These are phyloP conservation scores for Spathaspora boniae DNA, from an alignment of 805 yeast genomes.

Conservation along the genomic window DNA sequence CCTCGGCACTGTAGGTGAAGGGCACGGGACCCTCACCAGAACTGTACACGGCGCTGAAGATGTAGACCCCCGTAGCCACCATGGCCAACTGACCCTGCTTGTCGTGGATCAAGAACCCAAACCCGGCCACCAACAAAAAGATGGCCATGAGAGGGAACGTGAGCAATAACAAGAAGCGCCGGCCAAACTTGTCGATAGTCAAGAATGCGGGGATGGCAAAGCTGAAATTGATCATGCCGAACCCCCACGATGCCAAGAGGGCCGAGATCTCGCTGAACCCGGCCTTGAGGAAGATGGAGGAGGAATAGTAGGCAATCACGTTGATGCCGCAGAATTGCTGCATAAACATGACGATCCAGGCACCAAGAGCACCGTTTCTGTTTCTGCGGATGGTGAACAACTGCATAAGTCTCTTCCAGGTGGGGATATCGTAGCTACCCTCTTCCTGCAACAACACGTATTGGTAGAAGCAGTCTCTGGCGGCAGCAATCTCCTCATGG, in stretches of 20 bases:
- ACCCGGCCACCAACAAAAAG: constrained; percentile 59
- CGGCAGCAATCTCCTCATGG: constrained; percentile 49
- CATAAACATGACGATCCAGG: constrained; percentile 82
- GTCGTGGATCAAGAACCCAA: constrained; percentile 65
- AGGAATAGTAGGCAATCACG: constrained; percentile 74
- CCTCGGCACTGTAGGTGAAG: constrained; percentile 83
- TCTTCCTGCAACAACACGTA: constrained; percentile 59
- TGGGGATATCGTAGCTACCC: constrained; percentile 46
- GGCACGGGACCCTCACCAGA: constrained; percentile 90
- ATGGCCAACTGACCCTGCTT: constrained; percentile 54
- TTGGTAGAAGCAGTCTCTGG: constrained; percentile 62
- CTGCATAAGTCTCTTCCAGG: constrained; percentile 46
- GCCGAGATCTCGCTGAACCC: constrained; percentile 62
- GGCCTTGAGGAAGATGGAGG: constrained; percentile 67
- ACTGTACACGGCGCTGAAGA: constrained; percentile 70
- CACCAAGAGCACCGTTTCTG: constrained; percentile 77
- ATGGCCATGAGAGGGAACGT: constrained; percentile 63
- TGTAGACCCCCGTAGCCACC: constrained; percentile 69
- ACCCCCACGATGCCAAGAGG: constrained; percentile 79
- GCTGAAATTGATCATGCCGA: constrained; percentile 74
- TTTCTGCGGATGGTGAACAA: constrained; percentile 72
- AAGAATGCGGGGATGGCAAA: constrained; percentile 81
- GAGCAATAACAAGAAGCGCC: constrained; percentile 54
- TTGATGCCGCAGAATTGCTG: constrained; percentile 91
- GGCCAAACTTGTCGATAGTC: constrained; percentile 74